Percentiles rank a stretch among this genome's conserved stretches.
Evolutionary conservation across 1,284 basidiomycete genomes (phyloP).

Genomic region (Pseudozyma tsukubaensis): DNA sequence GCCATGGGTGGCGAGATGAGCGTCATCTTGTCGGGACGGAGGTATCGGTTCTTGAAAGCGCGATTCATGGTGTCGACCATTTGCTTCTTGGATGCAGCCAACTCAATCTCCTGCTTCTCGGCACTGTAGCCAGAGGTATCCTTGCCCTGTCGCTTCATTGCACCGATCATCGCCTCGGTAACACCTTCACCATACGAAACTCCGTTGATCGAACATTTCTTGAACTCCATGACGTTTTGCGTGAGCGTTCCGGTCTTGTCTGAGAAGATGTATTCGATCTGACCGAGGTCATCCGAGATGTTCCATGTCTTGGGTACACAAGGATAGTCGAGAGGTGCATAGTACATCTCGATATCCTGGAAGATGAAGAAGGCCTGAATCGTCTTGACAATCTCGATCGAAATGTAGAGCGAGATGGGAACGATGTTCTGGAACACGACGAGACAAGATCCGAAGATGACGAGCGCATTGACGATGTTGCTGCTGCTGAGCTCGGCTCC

Average conservation of each 20-base stretch:
- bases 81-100: conserved; percentile 77
- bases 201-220: conserved; percentile 90
- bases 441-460: conserved; percentile 81
- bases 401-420: conserved; percentile 95
- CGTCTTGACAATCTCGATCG: conserved; percentile 97
- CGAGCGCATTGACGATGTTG: conserved; percentile 80
- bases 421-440: conserved; percentile 98
- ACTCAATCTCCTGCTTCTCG: conserved; percentile 71
- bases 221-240: conserved; percentile 94
- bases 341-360: conserved; percentile 98
- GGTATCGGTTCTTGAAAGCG: conserved; percentile 88
- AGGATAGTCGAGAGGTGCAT: conserved; percentile 80
- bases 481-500: conserved; percentile 64
- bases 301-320: conserved; percentile 98
- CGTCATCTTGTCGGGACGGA: conserved; percentile 83
- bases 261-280: conserved; percentile 97
- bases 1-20: conserved; percentile 87
- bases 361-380: conserved; percentile 95
- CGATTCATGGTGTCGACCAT: conserved; percentile 83
- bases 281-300: conserved; percentile 95
- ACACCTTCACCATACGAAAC: conserved; percentile 89
- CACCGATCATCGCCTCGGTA: conserved; percentile 93
- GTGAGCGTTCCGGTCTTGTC: conserved; percentile 76
- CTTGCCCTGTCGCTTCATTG: conserved; percentile 83
- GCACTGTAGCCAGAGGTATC: conserved; percentile 75